Evolutionary conservation across 2,329 filamentous ascomycete genomes (phyloP).

Genomic region (Cercospora sp.): DNA sequence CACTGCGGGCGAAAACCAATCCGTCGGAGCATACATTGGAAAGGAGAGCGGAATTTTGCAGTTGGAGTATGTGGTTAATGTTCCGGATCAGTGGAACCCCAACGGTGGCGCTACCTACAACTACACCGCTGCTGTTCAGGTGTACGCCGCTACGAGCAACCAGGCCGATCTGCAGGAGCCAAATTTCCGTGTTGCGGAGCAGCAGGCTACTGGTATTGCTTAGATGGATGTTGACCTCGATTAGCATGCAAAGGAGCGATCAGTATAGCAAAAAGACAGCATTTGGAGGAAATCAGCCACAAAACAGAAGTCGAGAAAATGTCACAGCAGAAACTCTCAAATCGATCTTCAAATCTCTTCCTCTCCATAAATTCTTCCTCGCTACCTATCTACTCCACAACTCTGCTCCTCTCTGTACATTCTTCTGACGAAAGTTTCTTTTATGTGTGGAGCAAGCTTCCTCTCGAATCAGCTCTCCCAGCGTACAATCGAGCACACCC

Average conservation of each 20-base stretch:
- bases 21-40: constrained; percentile 27
- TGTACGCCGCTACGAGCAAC: constrained; percentile 29
- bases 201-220: constrained; percentile 18
- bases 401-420: background rate
- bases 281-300: background rate
- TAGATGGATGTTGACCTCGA: constrained; percentile 1
- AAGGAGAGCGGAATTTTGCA: constrained; percentile 23
- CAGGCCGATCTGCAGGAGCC: constrained; percentile 24
- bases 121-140: constrained; percentile 26
- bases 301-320: background rate
- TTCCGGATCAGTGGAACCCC: background rate
- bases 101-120: constrained; percentile 9
- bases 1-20: constrained; percentile 14
- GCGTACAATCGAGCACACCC: background rate
- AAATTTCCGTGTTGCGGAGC: constrained; percentile 28
- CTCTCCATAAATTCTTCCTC: background rate
- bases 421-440: background rate
- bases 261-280: background rate
- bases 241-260: background rate
- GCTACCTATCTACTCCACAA: background rate
- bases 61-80: constrained; percentile 24
- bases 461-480: background rate
- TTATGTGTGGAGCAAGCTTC: background rate
- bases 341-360: background rate
- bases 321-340: background rate